phyloP scores from a whole-genome alignment of 106 monocot species.

The Allium sativum region DNA sequence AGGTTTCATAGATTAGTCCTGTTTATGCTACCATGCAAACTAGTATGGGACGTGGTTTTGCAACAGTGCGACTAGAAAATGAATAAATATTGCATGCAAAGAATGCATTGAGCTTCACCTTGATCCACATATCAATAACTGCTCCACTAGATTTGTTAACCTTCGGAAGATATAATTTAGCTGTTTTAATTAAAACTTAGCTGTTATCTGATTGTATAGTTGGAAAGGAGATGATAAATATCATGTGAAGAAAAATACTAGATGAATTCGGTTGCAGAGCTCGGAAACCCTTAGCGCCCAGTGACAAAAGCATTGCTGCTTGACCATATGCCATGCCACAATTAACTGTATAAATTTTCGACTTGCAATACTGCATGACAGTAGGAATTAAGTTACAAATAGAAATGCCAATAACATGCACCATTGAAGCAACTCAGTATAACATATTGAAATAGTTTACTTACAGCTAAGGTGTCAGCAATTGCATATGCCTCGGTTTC shows the following conservation, averaged over 20 bases:
- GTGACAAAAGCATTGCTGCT: constrained; percentile 84
- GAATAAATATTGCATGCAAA: background rate
- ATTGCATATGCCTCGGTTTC: constrained; percentile 96
- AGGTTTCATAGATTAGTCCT: too few relatives aligned
- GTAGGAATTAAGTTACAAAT: constrained; percentile 3
- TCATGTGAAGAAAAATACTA: constrained; percentile 27
- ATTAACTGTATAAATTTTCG: constrained; percentile 87
- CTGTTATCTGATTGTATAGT: background rate
- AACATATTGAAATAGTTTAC: constrained; percentile 1
- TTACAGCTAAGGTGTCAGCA: constrained; percentile 83
- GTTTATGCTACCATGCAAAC: too few relatives aligned
- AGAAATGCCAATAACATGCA: constrained; percentile 2
- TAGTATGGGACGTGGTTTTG: too few relatives aligned
- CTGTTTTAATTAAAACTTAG: constrained; percentile 22
- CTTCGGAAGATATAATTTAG: constrained; percentile 88
- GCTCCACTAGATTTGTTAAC: constrained; percentile 84
- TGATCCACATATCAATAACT: constrained; percentile 94
- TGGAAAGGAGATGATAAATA: background rate
- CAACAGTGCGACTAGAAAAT: too few relatives aligned
- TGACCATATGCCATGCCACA: constrained; percentile 95
- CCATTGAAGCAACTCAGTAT: background rate
- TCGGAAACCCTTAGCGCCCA: constrained; percentile 77
- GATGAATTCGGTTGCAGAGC: constrained; percentile 82
- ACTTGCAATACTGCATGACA: constrained; percentile 65
- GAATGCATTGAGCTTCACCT: constrained; percentile 25